Conservation (phyloP, 441 rosid species). For the Pelargonium australe region DNA sequence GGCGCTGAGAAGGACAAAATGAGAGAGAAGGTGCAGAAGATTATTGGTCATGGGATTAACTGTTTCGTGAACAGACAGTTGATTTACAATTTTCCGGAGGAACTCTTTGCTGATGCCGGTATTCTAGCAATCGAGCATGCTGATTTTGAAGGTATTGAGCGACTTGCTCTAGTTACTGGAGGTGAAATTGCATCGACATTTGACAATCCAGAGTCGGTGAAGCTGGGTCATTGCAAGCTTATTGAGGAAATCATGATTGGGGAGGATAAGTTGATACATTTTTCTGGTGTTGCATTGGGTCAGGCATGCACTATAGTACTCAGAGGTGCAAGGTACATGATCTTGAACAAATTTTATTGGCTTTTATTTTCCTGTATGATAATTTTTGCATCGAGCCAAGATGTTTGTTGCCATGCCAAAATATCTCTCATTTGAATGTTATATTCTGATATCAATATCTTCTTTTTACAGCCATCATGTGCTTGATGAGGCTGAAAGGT, state of each 20-base stretch:
- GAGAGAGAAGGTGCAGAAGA: conserved; percentile 96
- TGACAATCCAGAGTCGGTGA: conserved; percentile 97
- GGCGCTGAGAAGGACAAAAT: conserved; percentile 96
- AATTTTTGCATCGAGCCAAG: background rate
- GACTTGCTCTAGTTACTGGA: conserved; percentile 86
- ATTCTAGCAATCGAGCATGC: conserved; percentile 98
- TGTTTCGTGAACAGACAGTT: conserved; percentile 94
- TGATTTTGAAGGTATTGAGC: conserved; percentile 97
- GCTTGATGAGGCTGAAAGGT: conserved; percentile 97
- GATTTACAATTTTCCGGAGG: conserved; percentile 97
- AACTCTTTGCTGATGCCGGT: conserved; percentile 95
- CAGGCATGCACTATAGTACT: conserved; percentile 93
- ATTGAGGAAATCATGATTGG: conserved; percentile 99
- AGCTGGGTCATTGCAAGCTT: conserved; percentile 90
- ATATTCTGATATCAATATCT: conserved; percentile 9
- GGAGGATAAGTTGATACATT: conserved; percentile 92
- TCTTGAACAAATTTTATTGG: background rate
- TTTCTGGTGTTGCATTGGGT: conserved; percentile 92
- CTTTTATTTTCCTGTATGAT: background rate
- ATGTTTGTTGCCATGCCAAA: background rate
- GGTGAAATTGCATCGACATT: conserved; percentile 98
- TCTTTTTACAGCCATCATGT: conserved; percentile 71
- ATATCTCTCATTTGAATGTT: background rate
- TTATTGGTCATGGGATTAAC: conserved; percentile 83
- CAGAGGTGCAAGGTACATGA: conserved; percentile 80